Evolutionary conservation across 306 rosid genomes (phyloP).

Genomic region (Alnus glutinosa): DNA sequence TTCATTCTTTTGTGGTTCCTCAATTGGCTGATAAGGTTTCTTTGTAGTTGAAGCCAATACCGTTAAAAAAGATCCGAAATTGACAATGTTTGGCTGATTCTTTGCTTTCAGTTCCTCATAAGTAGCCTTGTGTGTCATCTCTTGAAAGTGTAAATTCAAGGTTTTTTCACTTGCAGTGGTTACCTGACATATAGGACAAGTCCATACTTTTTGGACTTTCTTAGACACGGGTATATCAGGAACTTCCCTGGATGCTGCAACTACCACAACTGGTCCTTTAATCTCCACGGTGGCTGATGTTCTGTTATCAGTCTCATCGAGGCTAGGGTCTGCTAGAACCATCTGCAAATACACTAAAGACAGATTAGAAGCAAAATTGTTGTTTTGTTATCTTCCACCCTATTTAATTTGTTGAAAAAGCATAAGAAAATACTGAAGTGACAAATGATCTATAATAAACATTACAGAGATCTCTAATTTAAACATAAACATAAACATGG

Average conservation of each 20-base stretch:
- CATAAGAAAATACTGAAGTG: not conserved
- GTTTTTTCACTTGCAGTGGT: not conserved
- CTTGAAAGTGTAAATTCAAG: constrained; percentile 29
- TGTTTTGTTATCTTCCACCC: too few species aligned
- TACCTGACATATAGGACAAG: constrained; percentile 45
- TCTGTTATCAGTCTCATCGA: constrained; percentile 15
- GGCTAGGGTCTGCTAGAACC: constrained; percentile 2
- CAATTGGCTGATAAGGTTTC: too few species aligned
- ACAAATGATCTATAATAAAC: not conserved
- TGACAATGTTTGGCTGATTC: constrained; percentile 10
- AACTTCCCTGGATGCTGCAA: constrained; percentile 18
- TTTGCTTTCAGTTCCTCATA: constrained; percentile 38
- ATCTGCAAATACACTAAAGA: constrained; percentile 30
- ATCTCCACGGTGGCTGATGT: constrained; percentile 8
- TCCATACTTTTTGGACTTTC: constrained; percentile 49
- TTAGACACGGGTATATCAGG: constrained; percentile 16
- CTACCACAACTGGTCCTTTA: not conserved
- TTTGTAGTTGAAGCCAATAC: too few species aligned
- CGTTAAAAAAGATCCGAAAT: too few species aligned
- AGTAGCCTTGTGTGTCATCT: constrained; percentile 33
- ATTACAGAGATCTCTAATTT: not conserved
- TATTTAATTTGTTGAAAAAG: not conserved
- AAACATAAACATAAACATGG: not conserved
- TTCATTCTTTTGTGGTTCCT: too few species aligned
- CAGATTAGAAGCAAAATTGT: not conserved